Evolutionary conservation across 2,329 filamentous ascomycete species (phyloP).

Genomic region (Elsinoe arachidis): DNA sequence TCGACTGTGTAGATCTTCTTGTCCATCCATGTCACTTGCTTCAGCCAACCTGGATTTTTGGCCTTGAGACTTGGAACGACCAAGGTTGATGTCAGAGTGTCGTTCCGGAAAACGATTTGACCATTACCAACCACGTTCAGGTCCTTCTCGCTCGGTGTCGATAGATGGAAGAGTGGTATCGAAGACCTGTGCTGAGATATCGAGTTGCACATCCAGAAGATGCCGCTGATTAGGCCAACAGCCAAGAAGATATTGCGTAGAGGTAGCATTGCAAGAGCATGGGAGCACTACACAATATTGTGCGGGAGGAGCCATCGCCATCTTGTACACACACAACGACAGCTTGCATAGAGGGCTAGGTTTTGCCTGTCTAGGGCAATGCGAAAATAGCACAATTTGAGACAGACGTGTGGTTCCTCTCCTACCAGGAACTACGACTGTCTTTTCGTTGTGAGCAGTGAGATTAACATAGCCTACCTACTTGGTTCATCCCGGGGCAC

Average conservation of each 20-base stretch:
- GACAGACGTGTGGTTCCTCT: not conserved
- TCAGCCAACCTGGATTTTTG: conserved; percentile 35
- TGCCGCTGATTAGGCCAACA: not conserved
- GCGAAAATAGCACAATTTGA: not conserved
- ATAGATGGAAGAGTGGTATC: not conserved
- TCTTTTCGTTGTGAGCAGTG: too few species aligned
- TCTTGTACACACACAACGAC: not conserved
- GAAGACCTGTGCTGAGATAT: not conserved
- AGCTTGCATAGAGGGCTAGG: not conserved
- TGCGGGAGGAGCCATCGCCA: not conserved
- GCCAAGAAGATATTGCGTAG: not conserved
- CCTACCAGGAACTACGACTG: not conserved
- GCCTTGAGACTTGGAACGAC: conserved; percentile 32
- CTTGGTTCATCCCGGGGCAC: too few species aligned
- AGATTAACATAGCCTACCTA: too few species aligned
- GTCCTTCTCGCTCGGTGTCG: not conserved
- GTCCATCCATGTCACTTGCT: conserved; percentile 25
- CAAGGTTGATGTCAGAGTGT: not conserved
- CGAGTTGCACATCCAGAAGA: not conserved
- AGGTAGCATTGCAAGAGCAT: not conserved
- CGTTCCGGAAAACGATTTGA: not conserved
- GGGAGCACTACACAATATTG: not conserved
- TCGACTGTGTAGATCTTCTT: conserved; percentile 38
- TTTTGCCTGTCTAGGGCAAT: not conserved
- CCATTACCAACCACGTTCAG: not conserved